phyloP scores from a whole-genome alignment of 176 grass and related monocot species.

The Eleusine indica region DNA sequence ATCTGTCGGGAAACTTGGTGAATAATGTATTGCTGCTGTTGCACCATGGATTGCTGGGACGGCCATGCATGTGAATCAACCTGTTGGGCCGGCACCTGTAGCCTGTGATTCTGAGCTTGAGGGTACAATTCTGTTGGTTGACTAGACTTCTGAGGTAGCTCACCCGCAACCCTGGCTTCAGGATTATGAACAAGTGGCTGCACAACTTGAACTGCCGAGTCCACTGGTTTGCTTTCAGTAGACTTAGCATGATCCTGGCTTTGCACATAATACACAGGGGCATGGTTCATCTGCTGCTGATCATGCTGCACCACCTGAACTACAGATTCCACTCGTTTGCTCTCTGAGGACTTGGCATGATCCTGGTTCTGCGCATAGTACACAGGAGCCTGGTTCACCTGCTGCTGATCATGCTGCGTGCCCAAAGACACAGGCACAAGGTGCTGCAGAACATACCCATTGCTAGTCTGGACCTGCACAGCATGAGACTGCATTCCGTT shows the following conservation, averaged over 20 bases:
- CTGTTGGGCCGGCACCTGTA: conserved; percentile 55
- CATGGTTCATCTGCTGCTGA: background rate
- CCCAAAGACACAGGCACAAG: conserved; percentile 47
- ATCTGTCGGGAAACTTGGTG: conserved; percentile 52
- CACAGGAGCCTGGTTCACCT: conserved; percentile 48
- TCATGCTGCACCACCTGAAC: conserved; percentile 59
- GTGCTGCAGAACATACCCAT: conserved; percentile 56
- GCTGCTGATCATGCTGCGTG: conserved; percentile 55
- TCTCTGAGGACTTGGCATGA: conserved; percentile 31
- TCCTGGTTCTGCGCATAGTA: conserved; percentile 60
- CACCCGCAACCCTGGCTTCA: conserved; percentile 51
- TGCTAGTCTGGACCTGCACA: conserved; percentile 44
- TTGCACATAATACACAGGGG: conserved; percentile 53
- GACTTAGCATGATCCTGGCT: conserved; percentile 42
- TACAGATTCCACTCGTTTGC: conserved; percentile 39
- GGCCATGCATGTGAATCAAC: conserved; percentile 52
- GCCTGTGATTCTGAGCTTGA: conserved; percentile 53
- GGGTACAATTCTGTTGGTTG: conserved; percentile 41
- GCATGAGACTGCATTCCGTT: conserved; percentile 39
- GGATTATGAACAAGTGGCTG: conserved; percentile 55
- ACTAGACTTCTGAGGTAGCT: conserved; percentile 45
- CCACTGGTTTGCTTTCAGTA: conserved; percentile 12
- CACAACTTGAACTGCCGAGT: conserved; percentile 61
- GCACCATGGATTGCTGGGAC: conserved; percentile 47
- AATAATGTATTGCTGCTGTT: conserved; percentile 59